Evolutionary conservation across 345 rosid species (phyloP).

Genomic region (Eutrema yunnanense): DNA sequence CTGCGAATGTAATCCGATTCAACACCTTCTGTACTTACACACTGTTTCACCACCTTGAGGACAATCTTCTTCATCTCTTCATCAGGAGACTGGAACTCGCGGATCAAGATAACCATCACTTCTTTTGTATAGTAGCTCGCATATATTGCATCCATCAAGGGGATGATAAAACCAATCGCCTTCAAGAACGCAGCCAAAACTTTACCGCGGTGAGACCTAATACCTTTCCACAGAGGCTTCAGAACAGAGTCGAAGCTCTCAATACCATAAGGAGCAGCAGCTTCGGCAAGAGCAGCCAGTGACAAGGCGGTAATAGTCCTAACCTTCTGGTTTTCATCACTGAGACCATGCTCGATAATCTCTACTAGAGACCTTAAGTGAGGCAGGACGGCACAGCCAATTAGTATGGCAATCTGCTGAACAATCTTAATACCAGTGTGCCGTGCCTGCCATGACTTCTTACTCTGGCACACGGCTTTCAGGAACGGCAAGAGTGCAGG

Average conservation of each 20-base stretch:
- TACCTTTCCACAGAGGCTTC: conserved; percentile 99
- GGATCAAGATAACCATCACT: conserved; percentile 87
- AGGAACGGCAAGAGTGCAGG: conserved; percentile 90
- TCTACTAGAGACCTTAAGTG: conserved; percentile 91
- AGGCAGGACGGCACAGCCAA: conserved; percentile 98
- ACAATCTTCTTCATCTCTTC: conserved; percentile 99
- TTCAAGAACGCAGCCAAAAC: conserved; percentile 99
- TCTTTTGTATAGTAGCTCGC: conserved; percentile 96
- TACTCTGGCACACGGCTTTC: conserved; percentile 99
- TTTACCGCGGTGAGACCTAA: conserved; percentile 95
- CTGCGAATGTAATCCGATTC: conserved; percentile 82
- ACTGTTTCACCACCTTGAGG: conserved; percentile 94
- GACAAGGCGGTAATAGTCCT: conserved; percentile 99
- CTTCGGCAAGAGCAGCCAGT: conserved; percentile 98
- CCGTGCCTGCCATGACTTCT: conserved; percentile 99
- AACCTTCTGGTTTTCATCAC: conserved; percentile 97
- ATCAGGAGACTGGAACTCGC: conserved; percentile 99
- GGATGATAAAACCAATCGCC: conserved; percentile 98
- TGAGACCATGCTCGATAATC: conserved; percentile 88
- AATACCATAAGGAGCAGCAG: conserved; percentile 98
- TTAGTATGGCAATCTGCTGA: conserved; percentile 96
- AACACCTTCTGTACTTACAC: conserved; percentile 98
- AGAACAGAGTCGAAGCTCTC: conserved; percentile 95
- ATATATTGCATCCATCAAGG: conserved; percentile 94
- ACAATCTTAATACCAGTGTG: conserved; percentile 99